Evolutionary conservation across 2,329 filamentous ascomycete genomes (phyloP), one percentile per base, ranked within the genome.

Genomic region (Fusarium azukiicola): DNA sequence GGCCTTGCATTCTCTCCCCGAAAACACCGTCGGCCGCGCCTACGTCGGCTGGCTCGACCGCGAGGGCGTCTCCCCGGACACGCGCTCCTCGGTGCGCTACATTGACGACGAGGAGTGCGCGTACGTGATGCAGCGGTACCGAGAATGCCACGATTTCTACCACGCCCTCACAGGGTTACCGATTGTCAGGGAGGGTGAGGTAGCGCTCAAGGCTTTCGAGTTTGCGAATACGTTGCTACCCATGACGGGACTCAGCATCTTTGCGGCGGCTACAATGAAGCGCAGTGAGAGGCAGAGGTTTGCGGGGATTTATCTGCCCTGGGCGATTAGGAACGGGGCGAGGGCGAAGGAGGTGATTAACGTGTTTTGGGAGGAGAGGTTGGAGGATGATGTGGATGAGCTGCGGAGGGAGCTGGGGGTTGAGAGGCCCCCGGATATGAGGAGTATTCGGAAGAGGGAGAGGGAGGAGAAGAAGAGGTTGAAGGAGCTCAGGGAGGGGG

Each of bases 71-170:
- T 96, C 96, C 13, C 98, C 98, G 2, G 98, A 99, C 87, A 98
- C 97, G 11, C 94, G 98, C 61, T 91, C 95, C 52, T 86, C 87
- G 4, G 98, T 99, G 52, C 94, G 96, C 69, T 99, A 98, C 89
- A 97, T 99, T 77, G 97, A 99, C 87, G 95, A 99, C 85, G 95
- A 96, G 82, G 98, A 99, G 88, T 98, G 97, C 86, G 98, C 98
- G 47, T 99, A 99, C 89, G 98, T 99, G 23, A 98, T 99, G 96
- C 98, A 99, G 90, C 94, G 98, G 70, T 99, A 99, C 87, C 94
- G 98, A 77, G 98, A 99, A 88, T 98, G 96, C 80, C 98, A 99
- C 87, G 98, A 99, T 86, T 99, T 99, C 88, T 99, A 98, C 89
- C 98, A 99, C 87, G 97, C 98, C 0, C 90, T 99, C 69, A 98